A percentile compares a stretch with the other conserved stretches of the same genome.
Evolutionary conservation across 1,139 yeast genomes (phyloP).

Genomic region (Hemisphaericaspora xylofermentans): DNA sequence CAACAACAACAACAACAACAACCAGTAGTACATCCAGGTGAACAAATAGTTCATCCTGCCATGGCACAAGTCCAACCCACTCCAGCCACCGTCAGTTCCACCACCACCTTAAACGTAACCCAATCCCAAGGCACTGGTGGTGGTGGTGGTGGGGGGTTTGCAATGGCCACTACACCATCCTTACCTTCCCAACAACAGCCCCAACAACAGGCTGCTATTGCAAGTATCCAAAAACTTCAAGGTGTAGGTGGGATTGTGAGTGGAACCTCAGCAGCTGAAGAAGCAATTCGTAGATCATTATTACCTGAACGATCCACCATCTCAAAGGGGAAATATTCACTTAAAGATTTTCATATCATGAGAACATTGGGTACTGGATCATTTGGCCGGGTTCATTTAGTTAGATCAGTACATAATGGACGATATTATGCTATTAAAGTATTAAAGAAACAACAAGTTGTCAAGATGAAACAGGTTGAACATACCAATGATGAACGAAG

Average conservation of each 20-base stretch:
- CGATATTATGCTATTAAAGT: slow-evolving; percentile 61
- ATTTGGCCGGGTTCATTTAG: slow-evolving; percentile 62
- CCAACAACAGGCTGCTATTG: too few species aligned
- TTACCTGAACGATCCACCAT: slow-evolving; percentile 36
- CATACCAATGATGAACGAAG: slow-evolving; percentile 64
- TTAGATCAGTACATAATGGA: slow-evolving; percentile 58
- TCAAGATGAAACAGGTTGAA: slow-evolving; percentile 61
- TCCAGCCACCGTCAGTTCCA: slow-evolving; percentile 12
- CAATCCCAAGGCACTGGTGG: not conserved
- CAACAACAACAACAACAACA: slow-evolving; percentile 11
- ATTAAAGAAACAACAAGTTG: slow-evolving; percentile 56
- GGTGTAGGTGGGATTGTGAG: not conserved
- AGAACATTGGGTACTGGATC: slow-evolving; percentile 63
- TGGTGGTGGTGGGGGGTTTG: too few species aligned
- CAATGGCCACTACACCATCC: slow-evolving; percentile 10
- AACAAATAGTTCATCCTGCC: slow-evolving; percentile 14
- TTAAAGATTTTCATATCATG: slow-evolving; percentile 52
- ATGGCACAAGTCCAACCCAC: slow-evolving; percentile 13
- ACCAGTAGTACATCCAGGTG: slow-evolving; percentile 14
- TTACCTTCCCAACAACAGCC: slow-evolving; percentile 9
- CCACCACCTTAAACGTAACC: slow-evolving; percentile 10
- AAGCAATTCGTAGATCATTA: slow-evolving; percentile 31
- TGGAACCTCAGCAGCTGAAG: slow-evolving; percentile 20
- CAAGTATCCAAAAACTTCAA: slow-evolving; percentile 8
- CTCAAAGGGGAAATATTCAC: slow-evolving; percentile 56